These are phyloP conservation scores for Trametes villosa DNA, from an alignment of 768 basidiomycete species.

Conservation along the genomic window DNA sequence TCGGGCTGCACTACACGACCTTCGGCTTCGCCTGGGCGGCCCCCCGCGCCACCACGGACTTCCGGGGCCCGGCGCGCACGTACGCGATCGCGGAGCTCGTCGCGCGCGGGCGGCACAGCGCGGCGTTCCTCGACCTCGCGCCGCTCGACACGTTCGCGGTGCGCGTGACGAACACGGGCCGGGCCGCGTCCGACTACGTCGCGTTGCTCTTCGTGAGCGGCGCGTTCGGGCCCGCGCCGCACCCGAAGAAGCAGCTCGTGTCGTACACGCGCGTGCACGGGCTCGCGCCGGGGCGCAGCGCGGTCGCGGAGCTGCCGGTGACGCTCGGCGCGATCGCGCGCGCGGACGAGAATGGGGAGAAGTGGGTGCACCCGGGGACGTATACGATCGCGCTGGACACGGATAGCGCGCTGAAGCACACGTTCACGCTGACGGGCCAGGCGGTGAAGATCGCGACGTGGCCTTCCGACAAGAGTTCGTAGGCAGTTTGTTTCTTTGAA, in stretches of 20 bases:
- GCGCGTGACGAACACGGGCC: slow-evolving; percentile 52
- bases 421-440: slow-evolving; percentile 49
- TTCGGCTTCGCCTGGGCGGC: slow-evolving; percentile 48
- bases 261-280: slow-evolving; percentile 49
- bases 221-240: slow-evolving; percentile 52
- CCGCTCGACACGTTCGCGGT: slow-evolving; percentile 54
- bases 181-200: slow-evolving; percentile 56
- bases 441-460: slow-evolving; percentile 45
- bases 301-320: slow-evolving; percentile 44
- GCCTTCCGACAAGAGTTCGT: slow-evolving; percentile 32
- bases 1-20: slow-evolving; percentile 57
- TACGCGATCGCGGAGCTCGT: slow-evolving; percentile 50
- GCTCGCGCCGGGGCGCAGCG: slow-evolving; percentile 35
- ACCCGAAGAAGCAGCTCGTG: slow-evolving; percentile 56
- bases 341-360: slow-evolving; percentile 49
- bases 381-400: slow-evolving; percentile 51
- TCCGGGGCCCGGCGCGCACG: slow-evolving; percentile 30
- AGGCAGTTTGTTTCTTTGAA: too few relatives aligned
- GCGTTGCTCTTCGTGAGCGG: slow-evolving; percentile 56
- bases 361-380: slow-evolving; percentile 49
- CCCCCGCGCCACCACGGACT: background rate
- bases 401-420: slow-evolving; percentile 40
- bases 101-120: slow-evolving; percentile 21
- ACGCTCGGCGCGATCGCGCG: slow-evolving; percentile 54
- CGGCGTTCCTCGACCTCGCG: slow-evolving; percentile 45